A percentile compares a stretch with the other conserved stretches of the same genome.
Conservation (phyloP, 2,329 filamentous ascomycete genomes). For the Epichloe elymi region DNA sequence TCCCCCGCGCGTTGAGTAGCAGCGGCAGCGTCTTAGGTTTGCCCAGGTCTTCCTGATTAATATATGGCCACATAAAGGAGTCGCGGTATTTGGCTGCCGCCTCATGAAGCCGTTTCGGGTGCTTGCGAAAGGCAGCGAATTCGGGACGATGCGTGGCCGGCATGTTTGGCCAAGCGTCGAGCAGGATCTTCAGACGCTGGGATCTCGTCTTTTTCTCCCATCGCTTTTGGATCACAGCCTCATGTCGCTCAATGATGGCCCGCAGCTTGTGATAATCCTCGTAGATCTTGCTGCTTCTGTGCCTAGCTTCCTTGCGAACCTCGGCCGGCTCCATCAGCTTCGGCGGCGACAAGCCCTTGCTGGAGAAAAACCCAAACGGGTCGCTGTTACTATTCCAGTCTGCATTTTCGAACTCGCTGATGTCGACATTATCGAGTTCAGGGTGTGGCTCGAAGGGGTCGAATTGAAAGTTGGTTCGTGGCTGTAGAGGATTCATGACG, state of each 20-base stretch:
- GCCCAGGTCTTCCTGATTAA: conserved; percentile 44
- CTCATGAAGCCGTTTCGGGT: conserved; percentile 7
- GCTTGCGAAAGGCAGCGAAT: conserved; percentile 24
- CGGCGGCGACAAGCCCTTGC: background rate
- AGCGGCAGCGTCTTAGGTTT: conserved; percentile 31
- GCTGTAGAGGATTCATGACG: conserved; percentile 1
- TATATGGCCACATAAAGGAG: conserved; percentile 35
- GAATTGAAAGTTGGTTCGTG: conserved; percentile 2
- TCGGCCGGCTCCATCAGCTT: conserved; percentile 2
- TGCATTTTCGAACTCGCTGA: background rate
- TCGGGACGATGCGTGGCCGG: conserved; percentile 36
- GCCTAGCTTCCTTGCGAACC: conserved; percentile 6
- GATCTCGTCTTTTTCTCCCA: conserved; percentile 39
- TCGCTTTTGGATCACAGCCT: conserved; percentile 35
- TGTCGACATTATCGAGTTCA: background rate
- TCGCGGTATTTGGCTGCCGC: conserved; percentile 15
- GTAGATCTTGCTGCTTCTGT: conserved; percentile 19
- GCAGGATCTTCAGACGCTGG: conserved; percentile 32
- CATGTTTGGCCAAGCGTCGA: conserved; percentile 38
- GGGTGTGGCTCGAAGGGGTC: conserved; percentile 4
- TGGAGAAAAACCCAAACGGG: conserved; percentile 1
- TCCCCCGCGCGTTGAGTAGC: conserved; percentile 39
- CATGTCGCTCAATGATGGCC: conserved; percentile 34
- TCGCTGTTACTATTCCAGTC: conserved; percentile 2
- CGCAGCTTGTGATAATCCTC: conserved; percentile 21